Base-by-base conservation (phyloP, 495 filamentous ascomycete genomes). In the Penicillium diatomitis region DNA sequence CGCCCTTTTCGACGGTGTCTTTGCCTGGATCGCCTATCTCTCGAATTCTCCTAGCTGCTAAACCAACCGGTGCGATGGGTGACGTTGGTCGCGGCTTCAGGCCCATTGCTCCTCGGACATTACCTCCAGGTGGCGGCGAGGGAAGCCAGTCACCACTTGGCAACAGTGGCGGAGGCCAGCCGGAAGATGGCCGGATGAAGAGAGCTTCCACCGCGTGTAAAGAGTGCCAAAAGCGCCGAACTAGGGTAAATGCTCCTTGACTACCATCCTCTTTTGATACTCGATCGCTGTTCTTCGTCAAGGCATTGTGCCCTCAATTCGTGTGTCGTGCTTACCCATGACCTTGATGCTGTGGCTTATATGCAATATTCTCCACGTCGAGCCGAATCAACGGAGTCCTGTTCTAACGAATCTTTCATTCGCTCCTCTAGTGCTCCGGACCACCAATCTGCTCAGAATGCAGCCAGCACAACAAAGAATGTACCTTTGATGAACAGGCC, bases 141-240 rank as follows among this genome's bases (percentile, higher is more conserved):
- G 58, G 47, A 28, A 53, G 56, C n/a, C 36, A 46, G 27, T 44
- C 29, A 37, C 52, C 56, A 7, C 50, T 47, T 32, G 42, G 41
- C 10, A 46, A 39, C 36, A 47, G 38, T 11, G 31, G 9, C 8
- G 53, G 53, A 41, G 41, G 20, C 20, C 39, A 48, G 10, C 38
- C 58, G 11, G 70, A 72, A 28, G 69, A 73, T 7, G 51, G 47
- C 34, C 61, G 65, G 41, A 65, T 63, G 41, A 72, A 65, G 46
- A 57, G 70, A 47, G 69, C 66, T 6, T 72, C 69, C 8, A 65
- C 64, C 8, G 70, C 70, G 27, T 73, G 70, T 50, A 53, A 48
- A 31, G 67, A 73, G 50, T 73, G 70, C 52, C 65, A 73, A 52
- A 61, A 52, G 42, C 58, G 66, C 38, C 64, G 70, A 30, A 72